phyloP scores from a whole-genome alignment of 345 rosid genomes.

The Carallia pectinifolia region DNA sequence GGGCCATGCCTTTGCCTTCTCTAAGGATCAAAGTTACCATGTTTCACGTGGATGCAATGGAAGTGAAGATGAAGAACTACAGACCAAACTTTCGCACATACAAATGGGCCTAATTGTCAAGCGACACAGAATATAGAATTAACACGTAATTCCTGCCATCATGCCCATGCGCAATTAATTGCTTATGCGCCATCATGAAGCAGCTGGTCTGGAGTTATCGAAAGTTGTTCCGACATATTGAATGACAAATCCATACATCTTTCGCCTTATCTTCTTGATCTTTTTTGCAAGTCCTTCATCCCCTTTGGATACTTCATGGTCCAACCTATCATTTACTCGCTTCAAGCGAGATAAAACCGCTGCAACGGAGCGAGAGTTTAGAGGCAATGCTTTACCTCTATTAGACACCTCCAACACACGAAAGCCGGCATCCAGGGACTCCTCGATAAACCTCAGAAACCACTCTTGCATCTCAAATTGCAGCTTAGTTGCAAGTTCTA shows the following conservation, averaged over 20 bases:
- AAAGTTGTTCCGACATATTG: conserved; percentile 88
- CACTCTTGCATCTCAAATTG: conserved; percentile 75
- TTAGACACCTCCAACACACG: conserved; percentile 40
- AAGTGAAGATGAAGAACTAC: no score
- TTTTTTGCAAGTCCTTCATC: conserved; percentile 39
- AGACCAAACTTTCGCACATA: no score
- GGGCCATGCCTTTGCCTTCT: no score
- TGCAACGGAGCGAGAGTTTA: conserved; percentile 66
- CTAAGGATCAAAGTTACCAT: no score
- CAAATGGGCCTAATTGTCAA: no score
- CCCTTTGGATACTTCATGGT: conserved; percentile 35
- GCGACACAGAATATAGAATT: no score
- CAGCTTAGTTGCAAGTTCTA: conserved; percentile 53
- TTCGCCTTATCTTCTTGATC: conserved; percentile 69
- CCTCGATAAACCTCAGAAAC: conserved; percentile 81
- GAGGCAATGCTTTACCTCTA: conserved; percentile 41
- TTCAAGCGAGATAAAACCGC: conserved; percentile 79
- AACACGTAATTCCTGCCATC: no score
- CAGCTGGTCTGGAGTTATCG: conserved; percentile 38
- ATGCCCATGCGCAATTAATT: background rate
- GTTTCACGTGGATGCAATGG: no score
- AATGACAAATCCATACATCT: conserved; percentile 89
- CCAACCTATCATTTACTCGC: conserved; percentile 85
- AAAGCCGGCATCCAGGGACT: conserved; percentile 73
- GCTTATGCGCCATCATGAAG: conserved; percentile 27